Evolutionary conservation across 495 filamentous ascomycete species (phyloP).

Genomic region (Lophiostoma macrostomum): DNA sequence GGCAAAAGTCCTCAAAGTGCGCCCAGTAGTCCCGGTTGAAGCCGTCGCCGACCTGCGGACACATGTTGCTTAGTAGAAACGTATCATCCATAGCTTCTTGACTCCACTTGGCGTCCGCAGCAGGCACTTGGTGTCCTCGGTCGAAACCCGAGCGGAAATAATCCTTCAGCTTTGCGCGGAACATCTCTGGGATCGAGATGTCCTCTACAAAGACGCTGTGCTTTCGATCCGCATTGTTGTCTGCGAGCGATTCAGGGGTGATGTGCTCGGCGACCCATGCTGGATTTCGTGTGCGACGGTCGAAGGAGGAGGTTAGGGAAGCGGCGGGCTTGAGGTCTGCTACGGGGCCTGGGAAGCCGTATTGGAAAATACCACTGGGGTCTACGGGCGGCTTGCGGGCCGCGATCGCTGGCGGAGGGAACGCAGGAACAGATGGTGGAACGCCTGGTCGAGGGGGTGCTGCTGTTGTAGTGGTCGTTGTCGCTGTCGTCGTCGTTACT

Average conservation of each 20-base stretch:
- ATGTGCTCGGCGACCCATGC: conserved; percentile 97
- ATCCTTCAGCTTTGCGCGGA: conserved; percentile 85
- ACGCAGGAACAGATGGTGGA: conserved; percentile 20
- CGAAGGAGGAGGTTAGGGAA: conserved; percentile 79
- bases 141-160: conserved; percentile 87
- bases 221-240: conserved; percentile 75
- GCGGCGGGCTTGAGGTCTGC: conserved; percentile 72
- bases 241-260: conserved; percentile 76
- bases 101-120: conserved; percentile 93
- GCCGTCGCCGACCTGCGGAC: conserved; percentile 92
- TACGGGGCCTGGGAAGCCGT: conserved; percentile 92
- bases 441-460: conserved; percentile 37
- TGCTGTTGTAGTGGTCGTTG: conserved; percentile 47
- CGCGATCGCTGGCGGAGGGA: conserved; percentile 38
- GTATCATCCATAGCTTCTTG: conserved; percentile 93
- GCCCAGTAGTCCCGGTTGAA: conserved; percentile 99
- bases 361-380: conserved; percentile 87
- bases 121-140: conserved; percentile 79
- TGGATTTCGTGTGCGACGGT: conserved; percentile 88
- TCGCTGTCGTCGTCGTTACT: conserved; percentile 44
- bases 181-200: conserved; percentile 69
- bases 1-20: conserved; percentile 96
- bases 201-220: conserved; percentile 84
- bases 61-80: conserved; percentile 93
- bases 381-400: conserved; percentile 62